Evolutionary conservation across 371 early-diverging fungal genomes (phyloP).

Genomic region (Mucor saturninus): DNA sequence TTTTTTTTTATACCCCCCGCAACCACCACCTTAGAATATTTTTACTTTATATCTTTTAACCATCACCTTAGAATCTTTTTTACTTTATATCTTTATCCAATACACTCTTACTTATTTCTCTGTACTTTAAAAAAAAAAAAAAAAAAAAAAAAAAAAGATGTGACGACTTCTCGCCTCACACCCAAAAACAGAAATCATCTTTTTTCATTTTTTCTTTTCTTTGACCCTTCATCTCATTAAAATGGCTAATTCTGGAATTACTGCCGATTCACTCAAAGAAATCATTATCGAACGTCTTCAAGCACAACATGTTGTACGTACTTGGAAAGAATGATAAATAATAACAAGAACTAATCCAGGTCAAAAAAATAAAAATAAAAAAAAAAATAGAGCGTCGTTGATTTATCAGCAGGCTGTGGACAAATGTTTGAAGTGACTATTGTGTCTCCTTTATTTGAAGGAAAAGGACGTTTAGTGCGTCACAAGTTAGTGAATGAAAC

Average conservation of each 20-base stretch:
- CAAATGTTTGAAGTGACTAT: constrained; percentile 81
- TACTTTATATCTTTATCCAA: too few relatives aligned
- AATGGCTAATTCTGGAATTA: constrained; percentile 45
- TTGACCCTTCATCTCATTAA: not conserved
- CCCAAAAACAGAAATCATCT: too few relatives aligned
- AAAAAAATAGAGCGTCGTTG: constrained; percentile 49
- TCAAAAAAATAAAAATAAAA: too few relatives aligned
- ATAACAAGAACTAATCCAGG: too few relatives aligned
- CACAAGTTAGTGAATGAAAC: constrained; percentile 83
- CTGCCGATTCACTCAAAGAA: constrained; percentile 57
- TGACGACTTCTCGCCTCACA: too few relatives aligned
- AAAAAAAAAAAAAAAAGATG: too few relatives aligned
- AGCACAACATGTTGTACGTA: constrained; percentile 67
- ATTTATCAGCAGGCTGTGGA: constrained; percentile 78
- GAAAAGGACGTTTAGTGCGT: constrained; percentile 70
- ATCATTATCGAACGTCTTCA: constrained; percentile 57
- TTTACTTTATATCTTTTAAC: too few relatives aligned
- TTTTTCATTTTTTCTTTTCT: not conserved
- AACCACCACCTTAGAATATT: not conserved
- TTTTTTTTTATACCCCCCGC: not conserved
- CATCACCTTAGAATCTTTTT: too few relatives aligned
- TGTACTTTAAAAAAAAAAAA: too few relatives aligned
- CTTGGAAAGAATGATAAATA: too few relatives aligned
- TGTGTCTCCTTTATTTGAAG: constrained; percentile 74
- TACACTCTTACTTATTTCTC: too few relatives aligned